Percentiles rank a stretch among this genome's conserved stretches.
Conservation (phyloP, 2,329 filamentous ascomycete genomes). For the Plenodomus biglobosus region DNA sequence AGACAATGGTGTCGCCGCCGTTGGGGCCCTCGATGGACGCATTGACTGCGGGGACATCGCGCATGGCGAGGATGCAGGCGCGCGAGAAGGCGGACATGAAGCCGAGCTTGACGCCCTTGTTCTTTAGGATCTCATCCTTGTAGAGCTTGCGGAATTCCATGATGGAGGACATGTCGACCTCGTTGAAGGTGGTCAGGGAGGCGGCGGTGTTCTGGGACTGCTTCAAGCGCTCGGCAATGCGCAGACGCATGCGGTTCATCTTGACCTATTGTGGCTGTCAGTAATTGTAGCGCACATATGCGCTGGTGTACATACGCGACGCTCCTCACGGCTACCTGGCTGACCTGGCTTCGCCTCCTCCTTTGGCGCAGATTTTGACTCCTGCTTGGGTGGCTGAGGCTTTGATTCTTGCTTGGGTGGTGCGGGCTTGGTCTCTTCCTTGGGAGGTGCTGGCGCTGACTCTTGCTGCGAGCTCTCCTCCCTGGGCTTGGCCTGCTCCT, state of each 20-base stretch:
- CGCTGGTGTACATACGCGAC: conserved; percentile 64
- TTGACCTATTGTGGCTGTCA: conserved; percentile 68
- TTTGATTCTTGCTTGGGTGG: conserved; percentile 33
- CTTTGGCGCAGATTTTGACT: conserved; percentile 31
- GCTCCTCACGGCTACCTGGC: conserved; percentile 79
- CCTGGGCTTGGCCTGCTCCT: conserved; percentile 49
- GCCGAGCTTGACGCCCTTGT: conserved; percentile 95
- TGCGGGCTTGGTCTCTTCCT: conserved; percentile 44
- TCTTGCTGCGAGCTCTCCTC: conserved; percentile 44
- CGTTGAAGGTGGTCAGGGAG: conserved; percentile 96
- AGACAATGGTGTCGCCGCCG: conserved; percentile 95
- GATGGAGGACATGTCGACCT: conserved; percentile 97
- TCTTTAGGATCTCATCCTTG: conserved; percentile 95
- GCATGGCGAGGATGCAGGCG: conserved; percentile 88
- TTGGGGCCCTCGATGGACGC: conserved; percentile 95
- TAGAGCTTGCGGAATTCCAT: conserved; percentile 98
- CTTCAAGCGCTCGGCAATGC: conserved; percentile 96
- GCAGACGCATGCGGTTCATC: conserved; percentile 99
- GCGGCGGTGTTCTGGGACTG: conserved; percentile 98
- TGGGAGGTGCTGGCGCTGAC: conserved; percentile 47
- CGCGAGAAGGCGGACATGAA: conserved; percentile 99
- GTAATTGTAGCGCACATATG: conserved; percentile 1
- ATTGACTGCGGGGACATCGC: conserved; percentile 91
- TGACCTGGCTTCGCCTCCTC: conserved; percentile 42
- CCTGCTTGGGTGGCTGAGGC: conserved; percentile 31